Conservation (phyloP, 2,329 filamentous ascomycete species). For the Penicillium sp. region DNA sequence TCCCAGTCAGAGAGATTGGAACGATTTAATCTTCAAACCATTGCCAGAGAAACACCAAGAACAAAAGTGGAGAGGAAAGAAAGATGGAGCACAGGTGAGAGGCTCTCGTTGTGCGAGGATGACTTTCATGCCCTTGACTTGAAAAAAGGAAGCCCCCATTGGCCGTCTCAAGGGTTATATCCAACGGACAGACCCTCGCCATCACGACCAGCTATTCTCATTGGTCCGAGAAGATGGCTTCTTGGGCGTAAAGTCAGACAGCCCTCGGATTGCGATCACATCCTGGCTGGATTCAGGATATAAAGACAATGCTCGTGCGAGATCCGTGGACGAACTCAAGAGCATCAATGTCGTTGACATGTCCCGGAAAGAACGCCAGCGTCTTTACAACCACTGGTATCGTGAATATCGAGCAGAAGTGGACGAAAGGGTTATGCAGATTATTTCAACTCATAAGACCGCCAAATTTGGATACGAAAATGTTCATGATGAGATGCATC, state of each 20-base stretch:
- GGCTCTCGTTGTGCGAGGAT: constrained; percentile 14
- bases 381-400: not conserved
- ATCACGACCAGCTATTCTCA: constrained; percentile 5
- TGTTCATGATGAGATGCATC: constrained; percentile 26
- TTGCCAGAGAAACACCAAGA: constrained; percentile 38
- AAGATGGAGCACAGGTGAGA: constrained; percentile 9
- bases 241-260: not conserved
- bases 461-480: not conserved
- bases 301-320: not conserved
- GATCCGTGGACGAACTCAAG: not conserved
- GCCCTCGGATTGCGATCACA: not conserved
- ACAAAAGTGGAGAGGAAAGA: constrained; percentile 29
- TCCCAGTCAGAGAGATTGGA: constrained; percentile 57
- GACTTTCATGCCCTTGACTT: constrained; percentile 13
- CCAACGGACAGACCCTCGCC: not conserved
- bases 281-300: constrained; percentile 1
- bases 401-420: not conserved
- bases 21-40: constrained; percentile 50
- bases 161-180: constrained; percentile 10
- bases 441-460: not conserved
- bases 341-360: not conserved
- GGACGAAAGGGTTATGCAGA: not conserved
- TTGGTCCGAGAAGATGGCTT: not conserved
- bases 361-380: not conserved
- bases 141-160: constrained; percentile 1